Evolutionary conservation across 306 rosid species (phyloP), one percentile per base, ranked within the genome.

Genomic region (Rubus idaeus): DNA sequence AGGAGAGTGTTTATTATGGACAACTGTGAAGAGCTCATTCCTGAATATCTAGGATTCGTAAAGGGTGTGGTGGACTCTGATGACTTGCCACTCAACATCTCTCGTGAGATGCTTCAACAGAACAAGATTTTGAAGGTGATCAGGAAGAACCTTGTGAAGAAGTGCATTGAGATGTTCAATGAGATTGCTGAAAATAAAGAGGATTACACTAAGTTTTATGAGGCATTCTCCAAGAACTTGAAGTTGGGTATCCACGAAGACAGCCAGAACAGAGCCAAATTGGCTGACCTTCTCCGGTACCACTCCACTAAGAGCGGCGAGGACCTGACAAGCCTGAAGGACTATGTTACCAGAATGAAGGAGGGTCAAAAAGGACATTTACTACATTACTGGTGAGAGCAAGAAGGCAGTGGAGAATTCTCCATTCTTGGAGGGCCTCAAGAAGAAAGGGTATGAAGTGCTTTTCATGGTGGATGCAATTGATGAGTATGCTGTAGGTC

Each of bases 21-120:
- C 75, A 81, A 81, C 39, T 81, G 81, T 53, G 85, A 81, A 69
- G 81, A 81, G 77, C 66, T 81, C 55, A 81, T 81, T 26, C 84
- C 84, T 0, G 84, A 81, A 13, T 70, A 75, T 8, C 77, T 81
- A 8, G 80, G 80, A 20, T 81, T 81, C 2, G 77, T 81, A 11
- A 81, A 75, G 53, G 84, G 84, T 10, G 66, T 76, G 1, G 74
- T 76, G 21, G 79, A 76, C 30, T 76, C 73, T 21, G 66, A 76
- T 21, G 73, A 81, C 65, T 71, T 81, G 12, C 84, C 84, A 0
- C 80, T 81, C 35, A 76, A 81, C 12, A 81, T 76, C n/a, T 81
- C 84, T 17, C 78, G 80, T 69, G 80, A 81, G 46, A 81, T 35
- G 80, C 75, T 81, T 4, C 84, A 81, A 16, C 80, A 81, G 68